Base-by-base conservation (phyloP, 441 rosid species). In the Eutrema salsugineum region DNA sequence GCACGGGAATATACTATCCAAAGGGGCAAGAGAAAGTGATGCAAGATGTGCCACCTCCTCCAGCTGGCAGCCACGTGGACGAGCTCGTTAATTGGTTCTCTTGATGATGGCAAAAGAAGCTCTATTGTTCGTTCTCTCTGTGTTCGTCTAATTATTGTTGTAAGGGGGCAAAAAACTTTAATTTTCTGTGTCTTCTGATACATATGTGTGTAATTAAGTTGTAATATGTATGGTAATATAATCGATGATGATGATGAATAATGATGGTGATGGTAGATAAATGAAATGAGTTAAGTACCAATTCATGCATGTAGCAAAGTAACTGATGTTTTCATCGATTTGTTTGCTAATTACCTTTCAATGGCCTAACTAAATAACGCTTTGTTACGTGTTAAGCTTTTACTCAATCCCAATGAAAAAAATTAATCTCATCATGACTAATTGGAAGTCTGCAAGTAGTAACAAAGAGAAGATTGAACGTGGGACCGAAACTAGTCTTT, bases 31-130 rank as follows among this genome's bases (percentile, higher is more conserved):
- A 78, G 78, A 78, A 78, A 16, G 56, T 78, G 8, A 68, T 78
- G 78, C 71, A 78, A 78, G 81, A 73, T 68, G 67, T 78, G 22
- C 80, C 77, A 66, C 70, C 73, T 60, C 73, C 80, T 59, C 80
- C 80, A 63, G 55, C 49, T 65, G 72, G 72, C 57, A 63, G 48
- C 77, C 71, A 68, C 39, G 73, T 14, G 60, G 81, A 72, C 43
- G 62, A 71, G 7, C 69, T 62, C 17, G 75, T 78, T 55, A 67
- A 78, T 35, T 78, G 81, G 81, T 72, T 78, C 63, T 68, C 81
- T 15, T 66, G 50, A 20, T 51, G 32, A 24, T 35, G 6, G n/a
- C 68, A 17, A 32, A 17, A 32, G 11, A 36, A 38, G 19, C 10
- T 43, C 30, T 30, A 66, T 57, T 32, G 38, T 38, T 36, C 27